Conservation (phyloP, 2,329 filamentous ascomycete species). For the Monilinia polystroma region DNA sequence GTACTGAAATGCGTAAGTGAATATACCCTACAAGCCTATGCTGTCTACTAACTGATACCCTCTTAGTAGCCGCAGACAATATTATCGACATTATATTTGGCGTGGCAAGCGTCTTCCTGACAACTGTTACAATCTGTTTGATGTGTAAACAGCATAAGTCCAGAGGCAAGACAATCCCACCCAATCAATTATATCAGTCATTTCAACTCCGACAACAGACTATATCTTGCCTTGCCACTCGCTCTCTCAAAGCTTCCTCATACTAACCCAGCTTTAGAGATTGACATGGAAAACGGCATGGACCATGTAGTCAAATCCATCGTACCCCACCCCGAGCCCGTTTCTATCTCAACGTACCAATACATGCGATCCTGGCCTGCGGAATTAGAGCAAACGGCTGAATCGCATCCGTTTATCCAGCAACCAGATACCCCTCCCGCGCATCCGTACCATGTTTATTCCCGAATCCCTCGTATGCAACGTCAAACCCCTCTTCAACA, state of each 20-base stretch:
- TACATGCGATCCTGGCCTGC: background rate
- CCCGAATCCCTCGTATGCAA: background rate
- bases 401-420: background rate
- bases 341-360: background rate
- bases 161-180: background rate
- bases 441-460: no score
- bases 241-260: background rate
- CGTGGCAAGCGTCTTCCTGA: background rate
- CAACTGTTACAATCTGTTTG: background rate
- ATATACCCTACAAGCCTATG: background rate
- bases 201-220: background rate
- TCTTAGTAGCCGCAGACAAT: slow-evolving; percentile 11
- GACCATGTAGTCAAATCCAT: background rate
- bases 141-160: background rate
- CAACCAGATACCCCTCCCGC: background rate
- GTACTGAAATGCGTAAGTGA: slow-evolving; percentile 8
- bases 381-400: background rate
- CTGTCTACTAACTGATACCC: background rate
- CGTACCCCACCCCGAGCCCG: background rate
- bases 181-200: background rate
- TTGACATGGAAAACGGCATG: slow-evolving; percentile 4
- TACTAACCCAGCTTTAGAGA: background rate
- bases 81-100: slow-evolving; percentile 13
- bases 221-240: background rate
- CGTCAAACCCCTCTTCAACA: background rate